Base-by-base conservation (phyloP, 1,284 basidiomycete species). In the Taiwanofungus camphoratus region DNA sequence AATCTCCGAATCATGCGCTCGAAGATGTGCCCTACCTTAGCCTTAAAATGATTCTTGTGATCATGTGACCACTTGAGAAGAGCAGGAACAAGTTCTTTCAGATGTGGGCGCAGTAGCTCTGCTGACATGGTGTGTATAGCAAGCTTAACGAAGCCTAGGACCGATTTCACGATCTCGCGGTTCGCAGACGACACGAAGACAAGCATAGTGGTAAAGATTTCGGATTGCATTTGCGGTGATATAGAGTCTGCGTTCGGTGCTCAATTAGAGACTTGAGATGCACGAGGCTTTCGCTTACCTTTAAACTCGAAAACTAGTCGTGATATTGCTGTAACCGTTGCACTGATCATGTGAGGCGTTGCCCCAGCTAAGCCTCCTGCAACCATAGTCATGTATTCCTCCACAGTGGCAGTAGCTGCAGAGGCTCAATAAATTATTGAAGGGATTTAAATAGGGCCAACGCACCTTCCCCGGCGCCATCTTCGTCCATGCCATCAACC, bases 11-110 rank as follows among this genome's bases (percentile, higher is more conserved):
- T 76, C 76, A 99, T 83, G 36, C 96, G 81, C 71, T 99, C 96
- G 55, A 99, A 92, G 47, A 99, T 93, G 65, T 98, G 94, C 35
- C 92, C 80, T 11, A 97, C 91, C 69, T 97, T 98, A 43, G 79
- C 75, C 65, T 99, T 99, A 79, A 99, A 99, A 64, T 98, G 95
- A 61, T 99, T 97, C 64, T 95, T 95, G 70, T 99, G 94, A 62
- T 97, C 93, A 58, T 95, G 90, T 5, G 91, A 91, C 92, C 95
- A 96, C 43, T 74, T 75, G 19, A 99, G 72, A 13, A 99, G 74
- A 0, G 86, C 87, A 0, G 92, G 89, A 0, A 99, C 89, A 11
- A 98, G 73, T 15, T 74, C 71, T 21, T 74, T 71, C 11, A 99
- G 73, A 57, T 94, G 84, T 0, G 84, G 82, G 20, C 77, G 77